Evolutionary conservation across 805 yeast species (phyloP), one percentile per base, ranked within the genome.

Genomic region (Candida sphagnicola): DNA sequence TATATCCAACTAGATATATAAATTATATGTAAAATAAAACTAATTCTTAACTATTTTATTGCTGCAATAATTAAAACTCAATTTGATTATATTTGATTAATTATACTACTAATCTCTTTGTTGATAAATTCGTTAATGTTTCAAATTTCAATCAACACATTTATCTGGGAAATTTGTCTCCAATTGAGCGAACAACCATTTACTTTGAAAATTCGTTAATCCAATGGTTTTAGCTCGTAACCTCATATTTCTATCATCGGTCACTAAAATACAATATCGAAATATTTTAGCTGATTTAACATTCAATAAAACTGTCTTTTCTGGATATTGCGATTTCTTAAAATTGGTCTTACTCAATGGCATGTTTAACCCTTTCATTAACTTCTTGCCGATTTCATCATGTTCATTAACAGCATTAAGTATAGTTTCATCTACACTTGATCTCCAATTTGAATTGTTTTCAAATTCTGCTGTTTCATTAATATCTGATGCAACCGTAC

Each of bases 401-500:
- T 65, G 65, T 37, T 65, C 67, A 39, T 56, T 62, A 19, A 68
- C 73, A 28, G 70, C 75, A 55, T 72, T 77, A 58, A 72, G 67
- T 37, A 82, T 80, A 28, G 82, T 72, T 48, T 82, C 87, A 57
- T 83, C 91, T 6, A 85, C 83, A 47, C 75, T 78, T 12, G 80
- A 69, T 56, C 85, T 68, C 91, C 90, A 83, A 31, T 77, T 75
- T 31, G 78, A 75, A 50, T 82, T 82, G 50, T 78, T 78, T 54
- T 83, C 89, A 57, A 83, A 82, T 52, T 83, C 91, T 14, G 78
- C 59, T 4, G 85, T 81, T 55, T 83, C 91, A 51, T 81, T 82
- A 43, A 83, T 70, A 30, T 81, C 79, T 4, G 77, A 67, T 0
- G 89, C 86, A 31, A 75, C 69, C 3, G 83, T 73, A 29, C 89